Conservation (phyloP, 208 protist genomes). For the Acanthamoeba lenticulata region DNA sequence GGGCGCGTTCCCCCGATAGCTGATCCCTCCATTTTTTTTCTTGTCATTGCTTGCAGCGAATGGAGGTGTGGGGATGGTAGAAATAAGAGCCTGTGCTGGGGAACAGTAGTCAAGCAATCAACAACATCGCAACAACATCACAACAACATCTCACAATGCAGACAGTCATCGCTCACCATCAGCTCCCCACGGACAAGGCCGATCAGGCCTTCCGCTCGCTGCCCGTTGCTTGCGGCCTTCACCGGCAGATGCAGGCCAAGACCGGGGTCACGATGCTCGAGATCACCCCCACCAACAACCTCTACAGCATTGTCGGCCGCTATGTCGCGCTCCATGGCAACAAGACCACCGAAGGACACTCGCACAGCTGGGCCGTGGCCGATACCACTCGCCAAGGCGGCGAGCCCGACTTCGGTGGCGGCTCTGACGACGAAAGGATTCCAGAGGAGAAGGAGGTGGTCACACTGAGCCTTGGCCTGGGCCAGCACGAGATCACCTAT, state of each 20-base stretch:
- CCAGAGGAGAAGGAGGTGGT: not conserved
- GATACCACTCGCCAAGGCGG: not conserved
- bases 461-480: not conserved
- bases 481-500: constrained; percentile 9
- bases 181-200: no score
- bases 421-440: not conserved
- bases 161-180: no score
- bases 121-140: no score
- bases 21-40: no score
- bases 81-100: no score
- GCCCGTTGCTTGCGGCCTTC: not conserved
- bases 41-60: no score
- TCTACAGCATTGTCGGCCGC: not conserved
- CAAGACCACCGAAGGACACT: not conserved
- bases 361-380: not conserved
- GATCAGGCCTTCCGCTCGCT: not conserved
- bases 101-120: no score
- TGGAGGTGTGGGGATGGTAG: no score
- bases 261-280: not conserved
- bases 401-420: not conserved
- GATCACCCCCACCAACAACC: not conserved
- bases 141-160: no score
- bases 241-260: not conserved
- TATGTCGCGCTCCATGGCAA: not conserved
- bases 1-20: no score